Evolutionary conservation across 768 basidiomycete species (phyloP), one percentile per base, ranked within the genome.

Genomic region (Boletus reticuloceps): DNA sequence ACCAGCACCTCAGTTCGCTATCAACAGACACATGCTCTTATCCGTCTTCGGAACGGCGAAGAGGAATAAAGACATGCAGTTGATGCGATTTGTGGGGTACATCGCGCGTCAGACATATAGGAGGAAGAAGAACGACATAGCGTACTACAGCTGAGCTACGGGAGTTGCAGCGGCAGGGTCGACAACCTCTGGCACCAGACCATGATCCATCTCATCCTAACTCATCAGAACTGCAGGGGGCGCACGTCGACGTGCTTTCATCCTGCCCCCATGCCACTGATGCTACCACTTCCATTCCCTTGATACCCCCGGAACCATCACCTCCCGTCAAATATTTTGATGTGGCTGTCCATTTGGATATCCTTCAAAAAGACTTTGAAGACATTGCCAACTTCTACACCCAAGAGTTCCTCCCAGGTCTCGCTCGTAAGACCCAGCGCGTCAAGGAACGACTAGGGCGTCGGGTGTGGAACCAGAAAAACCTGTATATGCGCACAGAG

Each of bases 381-480:
- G 77, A 82, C 54, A 72, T 91, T 22, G 67, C 74, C 49, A 60
- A 68, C 3, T 75, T 90, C 49, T 66, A 74, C 37, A 58, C 65
- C 4, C 47, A 60, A 47, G 60, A 64, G 22, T 75, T 72, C 32
- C 68, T 84, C 13, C 69, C 71, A n/a, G 70, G 79, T 3, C 58
- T 82, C 8, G 78, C 73, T 6, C 81, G 87, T 11, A 81, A 75
- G 17, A 73, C 74, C 4, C 81, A 85, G 58, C 80, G 89, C 17
- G 53, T 83, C n/a, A 89, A 89, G 70, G 88, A 91, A 71, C 77
- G 82, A 31, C 71, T 91, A n/a, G 88, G 88, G 10, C 82, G 90
- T n/a, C 82, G 90, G 12, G 81, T 91, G 1, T 90, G 88, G 88
- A 66, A 59, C 6, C 75, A 68, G 32, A 83, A 81, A 67, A 72